Base-by-base conservation (phyloP, 306 rosid species). In the Cicer arietinum region DNA sequence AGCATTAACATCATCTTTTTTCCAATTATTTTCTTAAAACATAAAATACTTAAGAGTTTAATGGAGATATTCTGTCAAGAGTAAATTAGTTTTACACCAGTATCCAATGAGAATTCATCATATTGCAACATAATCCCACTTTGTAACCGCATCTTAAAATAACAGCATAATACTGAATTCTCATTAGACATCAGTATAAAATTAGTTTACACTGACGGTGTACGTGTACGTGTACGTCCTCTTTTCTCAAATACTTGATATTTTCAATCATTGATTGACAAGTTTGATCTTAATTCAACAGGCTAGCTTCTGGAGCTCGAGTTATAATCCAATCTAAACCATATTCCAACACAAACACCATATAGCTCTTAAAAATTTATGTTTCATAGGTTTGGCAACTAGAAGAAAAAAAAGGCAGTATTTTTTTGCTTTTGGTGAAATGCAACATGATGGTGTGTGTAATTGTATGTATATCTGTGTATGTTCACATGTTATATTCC, bases 291-390 rank as follows among this genome's bases (percentile, higher is more conserved):
- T 72, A 71, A 75, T 69, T 51, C 74, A 48, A 73, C 97, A 94
- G 97, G 96, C 94, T 94, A 86, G 89, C 98, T 87, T 94, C 98
- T 8, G 97, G 98, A 88, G 97, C 94, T 88, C 85, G 94, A 89
- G 90, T 94, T 87, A 88, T 91, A 87, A 90, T 94, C 77, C 90
- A 89, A 77, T 86, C 96, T 42, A 93, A 79, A 84, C 84, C 85
- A 47, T 81, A 81, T 10, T 69, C 77, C 7, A 69, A 81, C 48
- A 50, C 64, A 46, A 46, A 72, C 71, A n/a, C 70, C 72, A 54
- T 79, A 79, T 76, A 82, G 60, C 80, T 80, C 88, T 6, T 89
- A 51, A 73, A 70, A 61, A 6, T 37, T 2, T 7, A 52, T 46
- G 50, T 61, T 56, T 11, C 42, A 69, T 52, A 53, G 70, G 74